Percentiles rank a stretch among this genome's conserved stretches.
Conservation (phyloP, 2,329 filamentous ascomycete genomes). For the Pseudocercospora musae region DNA sequence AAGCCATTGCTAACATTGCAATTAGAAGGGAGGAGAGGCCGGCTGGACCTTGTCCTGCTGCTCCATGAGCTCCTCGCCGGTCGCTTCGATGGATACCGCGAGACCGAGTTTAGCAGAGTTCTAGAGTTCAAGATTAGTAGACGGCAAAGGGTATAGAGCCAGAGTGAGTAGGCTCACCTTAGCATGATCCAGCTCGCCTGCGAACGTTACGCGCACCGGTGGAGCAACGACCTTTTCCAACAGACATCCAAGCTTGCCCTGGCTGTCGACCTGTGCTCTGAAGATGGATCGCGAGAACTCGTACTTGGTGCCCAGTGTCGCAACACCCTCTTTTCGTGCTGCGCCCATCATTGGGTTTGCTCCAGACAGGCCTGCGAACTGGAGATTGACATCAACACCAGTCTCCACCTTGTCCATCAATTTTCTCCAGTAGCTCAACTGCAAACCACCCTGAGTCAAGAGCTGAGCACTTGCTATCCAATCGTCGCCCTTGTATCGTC, state of each 20-base stretch:
- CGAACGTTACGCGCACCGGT: slow-evolving; percentile 89
- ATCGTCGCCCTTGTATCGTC: slow-evolving; percentile 83
- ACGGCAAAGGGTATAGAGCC: not conserved
- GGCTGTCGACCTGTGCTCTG: slow-evolving; percentile 91
- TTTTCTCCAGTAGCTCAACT: slow-evolving; percentile 89
- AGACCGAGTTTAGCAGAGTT: slow-evolving; percentile 93
- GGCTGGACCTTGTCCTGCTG: slow-evolving; percentile 60
- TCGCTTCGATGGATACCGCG: slow-evolving; percentile 85
- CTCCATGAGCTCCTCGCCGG: slow-evolving; percentile 80
- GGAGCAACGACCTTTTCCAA: slow-evolving; percentile 95
- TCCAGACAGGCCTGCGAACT: slow-evolving; percentile 64
- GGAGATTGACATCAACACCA: slow-evolving; percentile 89
- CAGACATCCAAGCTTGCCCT: slow-evolving; percentile 87
- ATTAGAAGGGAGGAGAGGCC: slow-evolving; percentile 39
- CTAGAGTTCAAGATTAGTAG: slow-evolving; percentile 47
- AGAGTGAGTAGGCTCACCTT: slow-evolving; percentile 63
- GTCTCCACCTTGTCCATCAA: slow-evolving; percentile 94
- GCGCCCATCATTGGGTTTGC: slow-evolving; percentile 65
- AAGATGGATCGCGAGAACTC: slow-evolving; percentile 95
- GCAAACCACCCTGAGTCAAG: slow-evolving; percentile 81
- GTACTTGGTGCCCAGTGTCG: slow-evolving; percentile 93
- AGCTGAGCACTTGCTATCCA: slow-evolving; percentile 93
- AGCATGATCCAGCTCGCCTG: slow-evolving; percentile 92
- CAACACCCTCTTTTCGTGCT: slow-evolving; percentile 78
- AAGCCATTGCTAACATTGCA: not conserved